Evolutionary conservation across 176 grass and related monocot species (phyloP).

Genomic region (Juncus inflexus): DNA sequence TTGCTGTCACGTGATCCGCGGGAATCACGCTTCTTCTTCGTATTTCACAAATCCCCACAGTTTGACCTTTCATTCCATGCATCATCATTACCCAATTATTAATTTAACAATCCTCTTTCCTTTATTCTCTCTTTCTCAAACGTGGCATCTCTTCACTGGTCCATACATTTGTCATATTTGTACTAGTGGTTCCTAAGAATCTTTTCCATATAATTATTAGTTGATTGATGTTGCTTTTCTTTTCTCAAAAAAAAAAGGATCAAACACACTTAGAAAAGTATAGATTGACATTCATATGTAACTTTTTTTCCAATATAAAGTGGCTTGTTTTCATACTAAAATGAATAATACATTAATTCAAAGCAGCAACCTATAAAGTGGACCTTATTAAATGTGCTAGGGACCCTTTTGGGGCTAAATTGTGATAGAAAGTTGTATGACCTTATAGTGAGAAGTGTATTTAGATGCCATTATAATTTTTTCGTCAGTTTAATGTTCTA

Average conservation of each 20-base stretch:
- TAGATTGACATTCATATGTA: neutral
- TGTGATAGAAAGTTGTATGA: too few relatives aligned
- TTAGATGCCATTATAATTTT: too few relatives aligned
- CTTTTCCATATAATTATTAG: neutral
- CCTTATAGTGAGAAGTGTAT: too few relatives aligned
- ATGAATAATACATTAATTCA: neutral
- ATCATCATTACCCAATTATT: constrained; percentile 68
- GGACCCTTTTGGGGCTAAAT: constrained; percentile 9
- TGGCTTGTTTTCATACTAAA: too few relatives aligned
- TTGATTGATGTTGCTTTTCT: neutral
- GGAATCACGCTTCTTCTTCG: constrained; percentile 49
- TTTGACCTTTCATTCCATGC: constrained; percentile 49
- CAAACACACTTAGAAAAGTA: too few relatives aligned
- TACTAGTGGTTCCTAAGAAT: neutral
- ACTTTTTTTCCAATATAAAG: neutral
- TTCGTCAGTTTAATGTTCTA: too few relatives aligned
- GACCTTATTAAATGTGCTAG: constrained; percentile 16
- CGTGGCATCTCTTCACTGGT: constrained; percentile 38
- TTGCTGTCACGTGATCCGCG: constrained; percentile 51
- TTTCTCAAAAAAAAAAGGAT: too few relatives aligned
- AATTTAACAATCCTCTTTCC: constrained; percentile 8
- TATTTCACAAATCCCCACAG: constrained; percentile 47
- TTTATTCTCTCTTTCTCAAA: constrained; percentile 19
- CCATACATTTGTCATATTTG: neutral
- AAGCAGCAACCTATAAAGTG: neutral